phyloP scores from a whole-genome alignment of 106 monocot species.

The Dioscorea zingiberensis region DNA sequence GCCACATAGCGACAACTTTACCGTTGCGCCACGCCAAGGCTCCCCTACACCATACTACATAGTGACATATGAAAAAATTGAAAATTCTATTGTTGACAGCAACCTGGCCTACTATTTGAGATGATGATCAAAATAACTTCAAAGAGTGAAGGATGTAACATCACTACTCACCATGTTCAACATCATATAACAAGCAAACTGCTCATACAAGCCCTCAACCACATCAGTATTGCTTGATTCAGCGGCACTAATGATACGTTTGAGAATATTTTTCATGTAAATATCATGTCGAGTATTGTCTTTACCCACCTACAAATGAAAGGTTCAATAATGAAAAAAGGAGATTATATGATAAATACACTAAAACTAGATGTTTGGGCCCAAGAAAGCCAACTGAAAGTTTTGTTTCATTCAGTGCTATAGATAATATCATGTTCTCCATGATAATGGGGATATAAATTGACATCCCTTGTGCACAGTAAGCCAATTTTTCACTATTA shows the following conservation, averaged over 20 bases:
- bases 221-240: slow-evolving; percentile 34
- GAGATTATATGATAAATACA: background rate
- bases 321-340: background rate
- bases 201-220: slow-evolving; percentile 61
- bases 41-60: no score
- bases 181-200: slow-evolving; percentile 33
- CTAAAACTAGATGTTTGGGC: background rate
- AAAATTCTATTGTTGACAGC: no score
- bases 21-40: no score
- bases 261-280: slow-evolving; percentile 45
- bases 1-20: no score
- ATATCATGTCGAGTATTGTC: slow-evolving; percentile 12
- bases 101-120: background rate
- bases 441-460: background rate
- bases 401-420: background rate
- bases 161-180: slow-evolving; percentile 19
- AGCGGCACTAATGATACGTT: slow-evolving; percentile 41
- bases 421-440: background rate
- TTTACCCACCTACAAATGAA: slow-evolving; percentile 16
- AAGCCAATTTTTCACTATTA: no score
- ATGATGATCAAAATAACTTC: background rate
- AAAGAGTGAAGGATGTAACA: background rate
- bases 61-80: no score
- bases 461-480: background rate
- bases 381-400: background rate